Base-by-base conservation (phyloP, 1,139 yeast genomes). In the Zhuliangozyma parablackwelliae region DNA sequence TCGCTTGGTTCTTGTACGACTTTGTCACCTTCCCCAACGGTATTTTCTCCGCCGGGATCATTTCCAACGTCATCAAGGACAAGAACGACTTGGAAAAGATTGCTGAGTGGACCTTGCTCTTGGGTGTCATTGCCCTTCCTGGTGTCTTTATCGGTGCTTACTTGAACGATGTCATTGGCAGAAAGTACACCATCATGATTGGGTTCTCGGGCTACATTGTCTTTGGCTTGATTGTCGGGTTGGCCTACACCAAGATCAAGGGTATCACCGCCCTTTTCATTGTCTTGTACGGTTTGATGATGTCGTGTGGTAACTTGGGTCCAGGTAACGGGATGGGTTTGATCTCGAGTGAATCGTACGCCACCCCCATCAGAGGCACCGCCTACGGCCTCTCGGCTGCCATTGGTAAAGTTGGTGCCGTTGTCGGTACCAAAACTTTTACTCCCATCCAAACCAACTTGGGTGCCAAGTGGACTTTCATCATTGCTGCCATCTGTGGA, bases 281-380 rank as follows among this genome's bases (percentile, higher is more conserved):
- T 40, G 60, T 73, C 13, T 63, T 72, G 40, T 73, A 70, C 45
- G 78, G 77, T 10, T 54, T 72, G 28, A 64, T 72, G 69, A 66
- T 65, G 59, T 59, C 69, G 16, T 49, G 56, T 36, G 89, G 89
- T 49, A 82, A 82, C 57, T 64, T 82, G 48, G 92, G 94, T 4
- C 92, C 92, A 4, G 92, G 92, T 46, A 74, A 82, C 53, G 76
- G 76, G 69, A 65, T 83, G 71, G 92, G 92, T 8, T 67, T 84
- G 39, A 63, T 75, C 4, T 72, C 87, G 9, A 74, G 84, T 26
- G 92, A 84, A 56, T 69, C 78, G 3, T 84, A 70, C 51, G 88
- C 92, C 21, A 82, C 90, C 10, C 85, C 87, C 12, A 74, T 84
- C 32, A 70, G 92, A 58, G 92, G 90, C 34, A 80, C 89, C 1